phyloP scores from a whole-genome alignment of 805 yeast genomes.

The Wickerhamomyces ciferrii region DNA sequence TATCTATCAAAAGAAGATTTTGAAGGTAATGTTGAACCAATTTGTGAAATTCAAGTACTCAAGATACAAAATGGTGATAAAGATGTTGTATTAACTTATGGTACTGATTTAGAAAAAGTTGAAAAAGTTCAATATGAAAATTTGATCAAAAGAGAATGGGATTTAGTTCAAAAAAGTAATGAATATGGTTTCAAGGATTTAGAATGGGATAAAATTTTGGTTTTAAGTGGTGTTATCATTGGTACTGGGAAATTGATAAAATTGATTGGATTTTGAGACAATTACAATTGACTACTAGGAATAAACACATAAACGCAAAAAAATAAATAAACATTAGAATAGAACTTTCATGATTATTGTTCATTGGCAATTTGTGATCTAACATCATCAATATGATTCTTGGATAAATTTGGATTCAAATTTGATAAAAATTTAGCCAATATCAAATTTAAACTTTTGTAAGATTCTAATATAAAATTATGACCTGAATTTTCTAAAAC shows the following conservation, averaged over 20 bases:
- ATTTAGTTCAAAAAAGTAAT: not conserved
- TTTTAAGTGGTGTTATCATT: too few species aligned
- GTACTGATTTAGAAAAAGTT: not conserved
- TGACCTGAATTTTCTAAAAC: slow-evolving; percentile 16
- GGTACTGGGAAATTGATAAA: too few species aligned
- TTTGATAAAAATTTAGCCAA: slow-evolving; percentile 1
- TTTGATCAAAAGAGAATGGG: not conserved
- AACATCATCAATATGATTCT: not conserved
- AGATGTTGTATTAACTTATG: not conserved
- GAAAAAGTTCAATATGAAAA: not conserved
- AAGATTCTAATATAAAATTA: slow-evolving; percentile 15
- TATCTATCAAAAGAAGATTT: not conserved
- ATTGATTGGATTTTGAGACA: not conserved
- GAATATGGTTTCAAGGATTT: not conserved
- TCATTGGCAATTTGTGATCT: slow-evolving; percentile 1
- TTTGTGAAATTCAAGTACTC: not conserved
- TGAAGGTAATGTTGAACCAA: not conserved
- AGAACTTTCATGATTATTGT: not conserved
- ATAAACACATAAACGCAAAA: too few species aligned
- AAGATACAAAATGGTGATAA: not conserved
- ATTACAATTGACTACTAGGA: too few species aligned
- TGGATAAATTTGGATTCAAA: not conserved
- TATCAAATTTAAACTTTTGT: slow-evolving; percentile 9
- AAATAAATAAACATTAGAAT: too few species aligned
- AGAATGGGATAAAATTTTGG: not conserved